Evolutionary conservation across 2,329 filamentous ascomycete species (phyloP).

Genomic region (Xylaria sp.): DNA sequence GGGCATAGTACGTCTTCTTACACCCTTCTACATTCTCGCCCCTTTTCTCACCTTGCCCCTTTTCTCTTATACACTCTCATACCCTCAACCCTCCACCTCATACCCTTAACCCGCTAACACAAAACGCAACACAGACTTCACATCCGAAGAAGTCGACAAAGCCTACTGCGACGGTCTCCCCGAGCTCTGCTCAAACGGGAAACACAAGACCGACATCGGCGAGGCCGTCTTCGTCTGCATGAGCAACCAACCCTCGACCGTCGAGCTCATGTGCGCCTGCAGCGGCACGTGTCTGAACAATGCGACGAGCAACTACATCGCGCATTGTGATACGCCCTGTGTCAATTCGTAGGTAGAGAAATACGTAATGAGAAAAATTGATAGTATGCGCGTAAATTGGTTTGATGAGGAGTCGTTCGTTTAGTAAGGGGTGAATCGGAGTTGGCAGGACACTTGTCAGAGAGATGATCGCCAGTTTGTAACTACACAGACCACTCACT

Average conservation of each 20-base stretch:
- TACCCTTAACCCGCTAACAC: neutral
- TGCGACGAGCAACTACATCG: constrained; percentile 29
- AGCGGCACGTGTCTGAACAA: constrained; percentile 29
- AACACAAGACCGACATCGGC: constrained; percentile 25
- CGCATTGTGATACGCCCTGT: constrained; percentile 31
- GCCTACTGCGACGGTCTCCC: constrained; percentile 29
- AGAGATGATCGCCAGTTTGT: too few species aligned
- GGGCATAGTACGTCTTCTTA: constrained; percentile 28
- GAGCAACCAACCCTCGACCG: constrained; percentile 28
- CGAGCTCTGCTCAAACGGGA: constrained; percentile 25
- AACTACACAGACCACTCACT: too few species aligned
- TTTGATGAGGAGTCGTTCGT: too few species aligned
- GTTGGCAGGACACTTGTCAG: neutral
- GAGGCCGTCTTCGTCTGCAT: constrained; percentile 32
- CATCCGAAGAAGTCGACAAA: constrained; percentile 24
- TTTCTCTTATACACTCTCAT: neutral
- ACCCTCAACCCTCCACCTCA: neutral
- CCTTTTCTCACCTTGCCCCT: too few species aligned
- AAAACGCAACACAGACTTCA: constrained; percentile 23
- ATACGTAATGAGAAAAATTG: too few species aligned
- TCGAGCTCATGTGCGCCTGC: constrained; percentile 31
- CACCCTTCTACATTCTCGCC: neutral
- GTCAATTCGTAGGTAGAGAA: constrained; percentile 17
- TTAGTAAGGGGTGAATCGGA: too few species aligned
- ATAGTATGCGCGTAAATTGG: too few species aligned